Evolutionary conservation across 2,329 filamentous ascomycete genomes (phyloP).

Genomic region (Trichothecium roseum): DNA sequence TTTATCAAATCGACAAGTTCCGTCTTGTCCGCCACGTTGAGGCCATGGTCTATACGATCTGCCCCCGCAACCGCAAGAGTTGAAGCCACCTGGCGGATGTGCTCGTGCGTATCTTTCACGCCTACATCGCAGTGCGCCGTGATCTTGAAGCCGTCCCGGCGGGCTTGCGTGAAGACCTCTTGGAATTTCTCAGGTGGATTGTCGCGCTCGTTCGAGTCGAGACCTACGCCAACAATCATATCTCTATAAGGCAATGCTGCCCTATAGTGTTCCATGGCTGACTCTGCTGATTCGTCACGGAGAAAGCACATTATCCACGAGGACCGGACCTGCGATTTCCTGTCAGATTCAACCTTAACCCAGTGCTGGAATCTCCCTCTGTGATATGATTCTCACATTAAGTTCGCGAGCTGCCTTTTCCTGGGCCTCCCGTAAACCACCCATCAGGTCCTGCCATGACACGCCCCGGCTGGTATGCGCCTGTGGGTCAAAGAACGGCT

Average conservation of each 20-base stretch:
- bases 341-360: background rate
- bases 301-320: slow-evolving; percentile 62
- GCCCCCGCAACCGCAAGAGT: slow-evolving; percentile 48
- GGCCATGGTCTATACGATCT: slow-evolving; percentile 63
- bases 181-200: slow-evolving; percentile 33
- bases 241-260: slow-evolving; percentile 19
- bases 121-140: slow-evolving; percentile 42
- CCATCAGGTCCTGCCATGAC: slow-evolving; percentile 48
- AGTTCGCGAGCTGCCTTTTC: slow-evolving; percentile 46
- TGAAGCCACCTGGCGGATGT: slow-evolving; percentile 37
- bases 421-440: slow-evolving; percentile 50
- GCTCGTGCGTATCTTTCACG: slow-evolving; percentile 31
- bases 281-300: slow-evolving; percentile 58
- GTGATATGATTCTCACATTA: slow-evolving; percentile 28
- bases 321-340: slow-evolving; percentile 19
- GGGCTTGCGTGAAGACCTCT: slow-evolving; percentile 22
- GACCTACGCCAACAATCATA: slow-evolving; percentile 31
- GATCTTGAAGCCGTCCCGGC: slow-evolving; percentile 29
- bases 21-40: slow-evolving; percentile 49
- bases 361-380: background rate
- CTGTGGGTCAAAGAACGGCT: slow-evolving; percentile 73
- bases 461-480: slow-evolving; percentile 56
- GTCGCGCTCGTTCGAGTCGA: slow-evolving; percentile 34
- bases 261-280: slow-evolving; percentile 52
- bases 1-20: slow-evolving; percentile 48